A percentile compares a stretch with the other conserved stretches of the same genome.
phyloP scores from a whole-genome alignment of 2,329 filamentous ascomycete genomes.

The Xylaria arbuscula region DNA sequence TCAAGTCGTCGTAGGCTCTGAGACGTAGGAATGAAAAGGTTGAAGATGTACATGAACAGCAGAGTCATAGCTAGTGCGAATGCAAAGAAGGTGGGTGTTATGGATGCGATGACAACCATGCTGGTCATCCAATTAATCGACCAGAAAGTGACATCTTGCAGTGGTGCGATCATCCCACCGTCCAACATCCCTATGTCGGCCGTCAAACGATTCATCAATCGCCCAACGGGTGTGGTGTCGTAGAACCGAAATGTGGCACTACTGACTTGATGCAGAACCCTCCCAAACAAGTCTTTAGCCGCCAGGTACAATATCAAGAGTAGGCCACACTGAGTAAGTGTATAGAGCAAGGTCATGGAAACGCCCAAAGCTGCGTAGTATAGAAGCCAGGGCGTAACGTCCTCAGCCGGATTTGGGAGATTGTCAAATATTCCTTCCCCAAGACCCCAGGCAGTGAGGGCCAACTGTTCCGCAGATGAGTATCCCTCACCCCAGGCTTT shows the following conservation, averaged over 20 bases:
- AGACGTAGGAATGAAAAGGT: slow-evolving; percentile 82
- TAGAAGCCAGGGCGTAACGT: slow-evolving; percentile 80
- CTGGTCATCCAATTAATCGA: slow-evolving; percentile 77
- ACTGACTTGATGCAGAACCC: slow-evolving; percentile 78
- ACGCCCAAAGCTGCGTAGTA: slow-evolving; percentile 75
- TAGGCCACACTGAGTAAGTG: slow-evolving; percentile 73
- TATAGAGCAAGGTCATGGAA: slow-evolving; percentile 67
- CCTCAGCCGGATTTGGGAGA: slow-evolving; percentile 72
- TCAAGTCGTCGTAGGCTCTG: slow-evolving; percentile 86
- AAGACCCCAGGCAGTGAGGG: slow-evolving; percentile 18
- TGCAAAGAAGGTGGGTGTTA: slow-evolving; percentile 80
- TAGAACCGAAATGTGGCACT: slow-evolving; percentile 90
- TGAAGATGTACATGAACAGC: slow-evolving; percentile 78
- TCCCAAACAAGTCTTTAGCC: slow-evolving; percentile 78
- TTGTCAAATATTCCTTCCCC: slow-evolving; percentile 55
- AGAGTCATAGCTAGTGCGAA: slow-evolving; percentile 76
- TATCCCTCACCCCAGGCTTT: slow-evolving; percentile 90
- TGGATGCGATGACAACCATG: slow-evolving; percentile 79
- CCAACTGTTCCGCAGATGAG: slow-evolving; percentile 48
- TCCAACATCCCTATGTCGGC: slow-evolving; percentile 92
- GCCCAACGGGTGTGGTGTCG: slow-evolving; percentile 87
- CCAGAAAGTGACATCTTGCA: slow-evolving; percentile 77
- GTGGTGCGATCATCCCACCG: slow-evolving; percentile 80
- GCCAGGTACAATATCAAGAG: slow-evolving; percentile 83
- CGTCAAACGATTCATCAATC: slow-evolving; percentile 91